Conservation (phyloP, 257 asterid genomes). For the Echites panduratus region DNA sequence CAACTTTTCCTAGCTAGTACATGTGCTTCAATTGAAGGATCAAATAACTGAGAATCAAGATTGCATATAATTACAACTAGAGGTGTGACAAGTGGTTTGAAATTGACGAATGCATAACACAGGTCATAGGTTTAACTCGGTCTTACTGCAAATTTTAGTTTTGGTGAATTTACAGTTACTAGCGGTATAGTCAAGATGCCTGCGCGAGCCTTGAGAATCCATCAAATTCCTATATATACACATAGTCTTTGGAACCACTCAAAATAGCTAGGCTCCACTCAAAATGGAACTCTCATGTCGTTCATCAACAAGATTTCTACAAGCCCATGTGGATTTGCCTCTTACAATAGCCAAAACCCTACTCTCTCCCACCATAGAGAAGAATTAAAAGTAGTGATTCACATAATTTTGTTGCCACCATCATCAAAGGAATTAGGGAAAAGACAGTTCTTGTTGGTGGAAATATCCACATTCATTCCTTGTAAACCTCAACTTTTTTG, state of each 20-base stretch:
- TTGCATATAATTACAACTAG: too few species aligned
- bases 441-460: background rate
- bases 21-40: background rate
- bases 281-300: background rate
- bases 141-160: too few species aligned
- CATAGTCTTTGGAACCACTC: background rate
- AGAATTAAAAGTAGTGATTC: slow-evolving; percentile 12
- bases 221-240: background rate
- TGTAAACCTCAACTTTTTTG: slow-evolving; percentile 8
- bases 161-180: too few species aligned
- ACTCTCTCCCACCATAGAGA: background rate
- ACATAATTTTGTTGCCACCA: slow-evolving; percentile 18
- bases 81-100: too few species aligned
- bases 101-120: too few species aligned
- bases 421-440: background rate
- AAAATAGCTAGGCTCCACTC: slow-evolving; percentile 1
- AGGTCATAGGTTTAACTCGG: too few species aligned
- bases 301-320: slow-evolving; percentile 1
- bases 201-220: too few species aligned
- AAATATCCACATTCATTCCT: background rate
- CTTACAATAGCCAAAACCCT: slow-evolving; percentile 16
- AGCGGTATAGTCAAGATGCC: too few species aligned
- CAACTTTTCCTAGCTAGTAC: background rate
- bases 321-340: slow-evolving; percentile 15
- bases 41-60: too few species aligned